phyloP scores from a whole-genome alignment of 75 land plant genomes.

The Selaginella moellendorffii region DNA sequence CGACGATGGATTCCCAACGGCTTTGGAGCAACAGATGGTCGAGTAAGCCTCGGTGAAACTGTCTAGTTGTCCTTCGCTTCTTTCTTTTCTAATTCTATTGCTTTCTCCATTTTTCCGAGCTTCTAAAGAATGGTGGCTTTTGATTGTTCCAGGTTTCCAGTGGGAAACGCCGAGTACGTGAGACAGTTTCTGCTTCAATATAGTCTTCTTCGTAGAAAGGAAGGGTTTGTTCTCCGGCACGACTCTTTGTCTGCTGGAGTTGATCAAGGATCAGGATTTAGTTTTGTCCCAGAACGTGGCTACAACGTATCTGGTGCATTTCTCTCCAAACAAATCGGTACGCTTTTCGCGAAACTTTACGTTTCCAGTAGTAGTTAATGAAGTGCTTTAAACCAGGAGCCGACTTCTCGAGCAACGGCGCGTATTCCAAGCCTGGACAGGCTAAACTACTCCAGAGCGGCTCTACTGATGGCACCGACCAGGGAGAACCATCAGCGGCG shows the following conservation, averaged over 20 bases:
- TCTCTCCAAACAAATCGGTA: constrained; percentile 28
- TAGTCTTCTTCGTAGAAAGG: constrained; percentile 35
- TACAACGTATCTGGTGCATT: constrained; percentile 6
- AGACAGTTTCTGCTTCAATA: constrained; percentile 50
- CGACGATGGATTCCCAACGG: constrained; percentile 33
- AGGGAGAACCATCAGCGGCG: constrained; percentile 16
- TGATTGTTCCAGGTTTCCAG: constrained; percentile 40
- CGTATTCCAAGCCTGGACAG: constrained; percentile 22
- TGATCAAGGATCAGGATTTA: constrained; percentile 17
- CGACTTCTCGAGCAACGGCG: constrained; percentile 19
- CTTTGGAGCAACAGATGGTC: constrained; percentile 38
- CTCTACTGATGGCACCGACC: constrained; percentile 15
- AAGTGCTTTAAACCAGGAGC: not conserved
- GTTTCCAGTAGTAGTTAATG: not conserved
- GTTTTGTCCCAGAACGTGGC: constrained; percentile 21
- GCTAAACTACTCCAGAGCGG: constrained; percentile 18
- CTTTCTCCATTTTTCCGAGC: too few species aligned
- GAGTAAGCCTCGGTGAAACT: too few species aligned
- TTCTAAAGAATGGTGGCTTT: too few species aligned
- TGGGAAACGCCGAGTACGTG: constrained; percentile 46
- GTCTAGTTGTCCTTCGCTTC: too few species aligned
- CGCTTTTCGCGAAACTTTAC: constrained; percentile 9
- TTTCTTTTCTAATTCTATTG: too few species aligned
- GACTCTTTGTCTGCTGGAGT: constrained; percentile 37
- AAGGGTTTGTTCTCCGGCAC: constrained; percentile 32